Conservation (phyloP, 2,329 filamentous ascomycete genomes). For the Arthrinium puccinioides region DNA sequence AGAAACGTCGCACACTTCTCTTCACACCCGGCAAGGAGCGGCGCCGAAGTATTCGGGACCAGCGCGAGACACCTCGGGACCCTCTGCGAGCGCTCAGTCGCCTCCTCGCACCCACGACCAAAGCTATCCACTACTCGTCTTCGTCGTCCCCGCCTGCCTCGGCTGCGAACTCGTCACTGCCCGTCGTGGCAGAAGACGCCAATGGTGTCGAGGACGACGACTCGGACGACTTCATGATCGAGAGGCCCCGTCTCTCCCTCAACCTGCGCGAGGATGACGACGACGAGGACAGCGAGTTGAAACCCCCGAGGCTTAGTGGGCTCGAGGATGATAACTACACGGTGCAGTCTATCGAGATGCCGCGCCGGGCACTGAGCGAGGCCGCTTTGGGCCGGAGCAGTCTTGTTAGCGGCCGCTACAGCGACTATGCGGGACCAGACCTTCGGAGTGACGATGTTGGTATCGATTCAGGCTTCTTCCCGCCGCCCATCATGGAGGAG, state of each 20-base stretch:
- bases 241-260: constrained; percentile 48
- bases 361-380: constrained; percentile 44
- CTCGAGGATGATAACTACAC: constrained; percentile 55
- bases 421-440: constrained; percentile 36
- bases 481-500: constrained; percentile 35
- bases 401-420: constrained; percentile 45
- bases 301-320: constrained; percentile 45
- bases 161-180: constrained; percentile 16
- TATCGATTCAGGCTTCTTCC: constrained; percentile 46
- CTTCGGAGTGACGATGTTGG: constrained; percentile 32
- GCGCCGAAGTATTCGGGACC: constrained; percentile 50
- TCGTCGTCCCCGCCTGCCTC: constrained; percentile 21
- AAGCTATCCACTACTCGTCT: constrained; percentile 38
- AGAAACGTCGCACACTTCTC: constrained; percentile 50
- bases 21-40: constrained; percentile 53
- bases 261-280: constrained; percentile 45
- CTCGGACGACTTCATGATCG: constrained; percentile 33
- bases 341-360: constrained; percentile 51
- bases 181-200: constrained; percentile 24
- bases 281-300: constrained; percentile 38
- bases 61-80: constrained; percentile 27
- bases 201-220: constrained; percentile 41
- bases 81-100: constrained; percentile 42
- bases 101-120: constrained; percentile 41
- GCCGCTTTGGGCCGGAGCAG: constrained; percentile 37